Conservation (phyloP, 2,329 filamentous ascomycete genomes). For the Zasmidium angulare region DNA sequence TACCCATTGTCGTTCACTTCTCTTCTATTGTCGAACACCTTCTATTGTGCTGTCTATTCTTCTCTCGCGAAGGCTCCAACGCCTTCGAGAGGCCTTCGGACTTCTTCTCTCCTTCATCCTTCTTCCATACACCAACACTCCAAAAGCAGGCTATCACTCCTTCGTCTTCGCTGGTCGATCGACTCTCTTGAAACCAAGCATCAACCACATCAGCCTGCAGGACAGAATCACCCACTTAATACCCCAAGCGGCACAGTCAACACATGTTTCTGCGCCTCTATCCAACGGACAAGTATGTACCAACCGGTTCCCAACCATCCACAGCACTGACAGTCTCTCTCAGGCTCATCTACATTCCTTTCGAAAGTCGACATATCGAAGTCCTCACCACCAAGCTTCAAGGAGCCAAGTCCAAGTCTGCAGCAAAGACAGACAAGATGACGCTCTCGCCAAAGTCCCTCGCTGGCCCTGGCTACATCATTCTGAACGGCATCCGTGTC, state of each 20-base stretch:
- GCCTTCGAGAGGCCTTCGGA: slow-evolving; percentile 30
- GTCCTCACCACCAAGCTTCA: slow-evolving; percentile 19
- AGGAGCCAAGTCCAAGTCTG: slow-evolving; percentile 17
- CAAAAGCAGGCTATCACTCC: slow-evolving; percentile 11
- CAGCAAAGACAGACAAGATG: slow-evolving; percentile 32
- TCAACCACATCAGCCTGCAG: slow-evolving; percentile 21
- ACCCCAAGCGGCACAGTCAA: slow-evolving; percentile 5
- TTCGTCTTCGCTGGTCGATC: slow-evolving; percentile 25
- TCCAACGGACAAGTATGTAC: slow-evolving; percentile 34
- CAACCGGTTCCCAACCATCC: background rate
- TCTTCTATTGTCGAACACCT: slow-evolving; percentile 36
- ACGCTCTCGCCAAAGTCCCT: slow-evolving; percentile 49
- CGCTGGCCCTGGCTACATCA: slow-evolving; percentile 54
- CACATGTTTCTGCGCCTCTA: slow-evolving; percentile 39
- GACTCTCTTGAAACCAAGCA: slow-evolving; percentile 5
- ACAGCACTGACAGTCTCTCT: slow-evolving; percentile 7
- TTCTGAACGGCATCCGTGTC: slow-evolving; percentile 50
- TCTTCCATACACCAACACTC: background rate
- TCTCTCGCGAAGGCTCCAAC: slow-evolving; percentile 26
- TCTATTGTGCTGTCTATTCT: slow-evolving; percentile 40
- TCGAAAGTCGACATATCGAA: slow-evolving; percentile 24
- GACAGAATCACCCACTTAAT: slow-evolving; percentile 24
- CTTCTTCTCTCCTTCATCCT: slow-evolving; percentile 19
- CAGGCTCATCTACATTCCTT: slow-evolving; percentile 34
- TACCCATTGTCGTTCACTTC: slow-evolving; percentile 19